A percentile compares a stretch with the other conserved stretches of the same genome.
phyloP scores from a whole-genome alignment of 768 basidiomycete genomes.

The Tulasnella sp. region DNA sequence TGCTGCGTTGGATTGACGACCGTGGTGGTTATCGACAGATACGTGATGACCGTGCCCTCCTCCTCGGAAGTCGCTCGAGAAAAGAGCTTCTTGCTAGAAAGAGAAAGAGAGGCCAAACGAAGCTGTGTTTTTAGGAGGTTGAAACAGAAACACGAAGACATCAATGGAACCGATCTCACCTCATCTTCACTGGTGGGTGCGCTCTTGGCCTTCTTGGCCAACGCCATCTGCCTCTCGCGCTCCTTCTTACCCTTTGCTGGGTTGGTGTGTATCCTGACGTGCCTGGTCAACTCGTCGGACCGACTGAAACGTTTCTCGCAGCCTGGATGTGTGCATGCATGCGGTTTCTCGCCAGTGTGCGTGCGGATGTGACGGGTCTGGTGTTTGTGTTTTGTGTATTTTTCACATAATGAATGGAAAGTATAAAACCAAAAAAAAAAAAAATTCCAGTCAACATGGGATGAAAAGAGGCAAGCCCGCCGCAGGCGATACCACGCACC shows the following conservation, averaged over 20 bases:
- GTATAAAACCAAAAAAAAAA: conserved; percentile 1
- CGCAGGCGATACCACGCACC: conserved; percentile 35
- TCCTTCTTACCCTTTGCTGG: conserved; percentile 34
- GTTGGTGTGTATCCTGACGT: conserved; percentile 71
- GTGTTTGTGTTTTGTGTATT: background rate
- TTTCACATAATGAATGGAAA: no score
- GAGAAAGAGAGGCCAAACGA: conserved; percentile 5
- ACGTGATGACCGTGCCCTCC: background rate
- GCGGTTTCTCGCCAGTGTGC: conserved; percentile 97
- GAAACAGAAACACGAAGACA: no score
- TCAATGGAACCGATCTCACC: conserved; percentile 35
- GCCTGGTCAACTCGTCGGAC: conserved; percentile 95
- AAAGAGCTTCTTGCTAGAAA: conserved; percentile 15
- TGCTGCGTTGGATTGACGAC: background rate
- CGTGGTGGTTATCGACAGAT: background rate
- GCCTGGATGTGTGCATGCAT: conserved; percentile 79
- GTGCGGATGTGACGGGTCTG: conserved; percentile 97
- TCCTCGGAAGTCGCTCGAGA: conserved; percentile 21
- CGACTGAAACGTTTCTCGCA: conserved; percentile 98
- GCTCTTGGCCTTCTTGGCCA: conserved; percentile 24
- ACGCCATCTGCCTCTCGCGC: conserved; percentile 56
- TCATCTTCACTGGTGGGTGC: conserved; percentile 42
- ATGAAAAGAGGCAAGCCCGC: background rate
- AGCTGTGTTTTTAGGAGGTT: no score
- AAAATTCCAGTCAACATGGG: background rate